Evolutionary conservation across 2,329 filamentous ascomycete genomes (phyloP), one percentile per base, ranked within the genome.

Genomic region (Colletotrichum kahawae): DNA sequence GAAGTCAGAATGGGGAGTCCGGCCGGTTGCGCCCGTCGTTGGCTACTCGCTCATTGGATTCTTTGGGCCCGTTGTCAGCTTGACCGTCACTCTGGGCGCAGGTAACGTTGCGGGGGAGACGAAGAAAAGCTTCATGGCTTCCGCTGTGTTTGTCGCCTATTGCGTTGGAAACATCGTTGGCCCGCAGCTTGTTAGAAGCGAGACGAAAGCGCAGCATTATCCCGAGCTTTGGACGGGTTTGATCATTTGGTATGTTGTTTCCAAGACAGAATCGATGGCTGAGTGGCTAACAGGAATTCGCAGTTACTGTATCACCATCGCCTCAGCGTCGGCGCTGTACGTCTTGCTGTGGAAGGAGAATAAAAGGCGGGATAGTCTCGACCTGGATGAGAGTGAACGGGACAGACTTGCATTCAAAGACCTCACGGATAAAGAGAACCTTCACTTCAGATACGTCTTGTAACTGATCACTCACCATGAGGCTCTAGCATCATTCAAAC

Each of bases 91-190:
- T 7, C 27, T 70, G 5, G 67, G 67, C 0, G 56, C 67, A 81
- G 85, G 85, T 8, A 92, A 92, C 77, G 89, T 92, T 0, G 90
- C 90, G 0, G 90, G 90, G 4, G 88, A 89, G 4, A 91, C 90
- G 0, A 92, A 92, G 82, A 92, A 92, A 81, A 89, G 87, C 51
- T 87, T 89, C 70, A 91, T 90, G 87, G 90, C 90, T 1, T 87
- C 88, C 0, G 87, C 88, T 0, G 90, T 91, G 1, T 92, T 91
- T 70, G 88, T 91, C 0, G 89, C 89, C 3, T 92, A 91, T 74
- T 90, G 88, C 38, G 88, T 92, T 0, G 90, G 90, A 1, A 92
- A 91, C 74, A 91, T 92, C 57, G 88, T 91, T 16, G 90, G 90
- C 1, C 90, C 90, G 18, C 89, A 90, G 80, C 82, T 91, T 64